Conservation (phyloP, 1,139 yeast species). For the Saccharomyces pastorianus region DNA sequence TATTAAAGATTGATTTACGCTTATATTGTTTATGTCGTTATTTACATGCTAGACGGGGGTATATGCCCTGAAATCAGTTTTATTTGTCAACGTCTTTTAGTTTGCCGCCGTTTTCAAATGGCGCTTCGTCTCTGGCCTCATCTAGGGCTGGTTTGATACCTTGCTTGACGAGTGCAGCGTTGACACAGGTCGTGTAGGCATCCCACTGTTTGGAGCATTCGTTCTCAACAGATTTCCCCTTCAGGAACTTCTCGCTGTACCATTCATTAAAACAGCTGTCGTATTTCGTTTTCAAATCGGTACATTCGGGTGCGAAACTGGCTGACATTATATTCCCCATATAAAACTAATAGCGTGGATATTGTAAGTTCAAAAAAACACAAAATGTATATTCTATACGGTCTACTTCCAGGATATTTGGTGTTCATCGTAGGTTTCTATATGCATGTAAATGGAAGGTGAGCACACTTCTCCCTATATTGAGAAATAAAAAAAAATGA, state of each 20-base stretch:
- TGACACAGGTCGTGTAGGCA: constrained; percentile 77
- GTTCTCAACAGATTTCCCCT: constrained; percentile 37
- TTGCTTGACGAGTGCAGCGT: constrained; percentile 37
- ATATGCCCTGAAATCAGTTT: neutral
- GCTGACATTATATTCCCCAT: constrained; percentile 83
- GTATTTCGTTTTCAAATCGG: constrained; percentile 72
- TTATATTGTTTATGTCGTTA: neutral
- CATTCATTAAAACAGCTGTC: constrained; percentile 90
- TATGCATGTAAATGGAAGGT: neutral
- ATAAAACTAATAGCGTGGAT: neutral
- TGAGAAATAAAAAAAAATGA: neutral
- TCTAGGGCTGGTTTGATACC: constrained; percentile 59
- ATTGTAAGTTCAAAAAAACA: neutral
- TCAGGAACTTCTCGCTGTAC: constrained; percentile 68
- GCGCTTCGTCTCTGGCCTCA: constrained; percentile 87
- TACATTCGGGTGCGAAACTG: constrained; percentile 95
- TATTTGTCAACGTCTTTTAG: neutral
- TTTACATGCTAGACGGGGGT: neutral
- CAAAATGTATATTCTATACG: neutral
- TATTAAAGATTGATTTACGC: neutral
- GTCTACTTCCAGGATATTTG: neutral
- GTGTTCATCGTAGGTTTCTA: neutral
- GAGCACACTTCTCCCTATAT: neutral
- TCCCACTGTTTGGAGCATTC: constrained; percentile 91
- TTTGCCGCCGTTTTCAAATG: constrained; percentile 61